Conservation (phyloP, 2,329 filamentous ascomycete genomes). For the Rugonectria rugulosa region DNA sequence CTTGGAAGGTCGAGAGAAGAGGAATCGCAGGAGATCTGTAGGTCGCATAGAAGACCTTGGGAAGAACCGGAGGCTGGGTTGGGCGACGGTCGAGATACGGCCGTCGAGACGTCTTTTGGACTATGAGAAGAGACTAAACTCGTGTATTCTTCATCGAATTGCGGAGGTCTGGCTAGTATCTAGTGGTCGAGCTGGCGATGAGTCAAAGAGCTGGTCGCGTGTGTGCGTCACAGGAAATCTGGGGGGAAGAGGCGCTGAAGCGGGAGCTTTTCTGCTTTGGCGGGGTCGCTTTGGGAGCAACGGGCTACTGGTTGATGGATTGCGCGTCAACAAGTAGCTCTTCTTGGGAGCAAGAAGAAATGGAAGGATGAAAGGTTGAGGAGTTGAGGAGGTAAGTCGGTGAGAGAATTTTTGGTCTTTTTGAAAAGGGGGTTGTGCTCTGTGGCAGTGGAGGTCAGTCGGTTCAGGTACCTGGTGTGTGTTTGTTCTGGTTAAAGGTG, state of each 20-base stretch:
- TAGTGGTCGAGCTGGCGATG: background rate
- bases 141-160: slow-evolving; percentile 40
- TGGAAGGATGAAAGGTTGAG: slow-evolving; percentile 10
- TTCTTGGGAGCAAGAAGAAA: slow-evolving; percentile 2
- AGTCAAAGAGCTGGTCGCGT: slow-evolving; percentile 27
- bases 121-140: slow-evolving; percentile 30
- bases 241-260: background rate
- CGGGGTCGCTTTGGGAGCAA: slow-evolving; percentile 18
- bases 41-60: slow-evolving; percentile 80
- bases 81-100: slow-evolving; percentile 35
- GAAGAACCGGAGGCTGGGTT: slow-evolving; percentile 30
- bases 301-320: background rate
- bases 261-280: slow-evolving; percentile 3
- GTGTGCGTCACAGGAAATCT: slow-evolving; percentile 16
- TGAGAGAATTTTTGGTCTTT: slow-evolving; percentile 22
- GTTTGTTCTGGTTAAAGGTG: slow-evolving; percentile 1
- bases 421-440: slow-evolving; percentile 22
- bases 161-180: background rate
- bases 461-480: slow-evolving; percentile 11
- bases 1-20: slow-evolving; percentile 90
- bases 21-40: slow-evolving; percentile 88
- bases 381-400: too few species aligned
- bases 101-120: slow-evolving; percentile 37
- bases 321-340: slow-evolving; percentile 9
- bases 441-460: slow-evolving; percentile 18